Base-by-base conservation (phyloP, 148 eudicot genomes). In the Pharnaceum exiguum region DNA sequence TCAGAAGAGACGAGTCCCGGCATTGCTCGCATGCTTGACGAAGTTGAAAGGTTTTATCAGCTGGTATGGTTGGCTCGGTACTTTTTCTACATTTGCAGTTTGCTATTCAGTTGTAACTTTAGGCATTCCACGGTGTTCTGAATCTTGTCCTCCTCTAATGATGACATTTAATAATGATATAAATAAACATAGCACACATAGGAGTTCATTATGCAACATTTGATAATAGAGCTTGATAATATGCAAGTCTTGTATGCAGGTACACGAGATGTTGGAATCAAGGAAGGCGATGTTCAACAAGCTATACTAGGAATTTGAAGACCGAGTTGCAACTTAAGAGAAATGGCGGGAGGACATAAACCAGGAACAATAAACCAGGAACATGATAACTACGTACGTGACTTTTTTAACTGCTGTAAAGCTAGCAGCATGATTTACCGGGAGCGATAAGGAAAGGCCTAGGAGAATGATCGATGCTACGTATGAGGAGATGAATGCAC, bases 401-500 rank as follows among this genome's bases (percentile, higher is more conserved):
- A 25, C 39, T 29, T 56, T 22, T 57, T 56, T 57, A 30, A 19
- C 64, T 28, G 31, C 42, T 51, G 49, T 10, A 13, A n/a, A 44
- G 44, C 45, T 64, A 24, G 19, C 30, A 58, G 55, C 81, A 90
- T 91, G 77, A 77, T 82, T 31, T 91, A 90, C 75, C 82, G 78
- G 86, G 91, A 86, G 66, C 84, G 73, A 78, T 86, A 44, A 86
- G 79, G 56, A 86, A 90, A 68, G 86, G 91, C 95, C 81, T 82
- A 71, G 83, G 57, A 81, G 86, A 64, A 60, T 79, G 78, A n/a
- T 86, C 29, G 97, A 89, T 72, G 75, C 86, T 61, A 67, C 79
- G 31, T 86, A 84, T 29, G 97, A 83, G 67, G 91, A 90, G 25
- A 48, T 57, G 62, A 69, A 75, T 64, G 66, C 68, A 61, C 70